Evolutionary conservation across 768 basidiomycete genomes (phyloP).

Genomic region (Coprinellus micaceus): DNA sequence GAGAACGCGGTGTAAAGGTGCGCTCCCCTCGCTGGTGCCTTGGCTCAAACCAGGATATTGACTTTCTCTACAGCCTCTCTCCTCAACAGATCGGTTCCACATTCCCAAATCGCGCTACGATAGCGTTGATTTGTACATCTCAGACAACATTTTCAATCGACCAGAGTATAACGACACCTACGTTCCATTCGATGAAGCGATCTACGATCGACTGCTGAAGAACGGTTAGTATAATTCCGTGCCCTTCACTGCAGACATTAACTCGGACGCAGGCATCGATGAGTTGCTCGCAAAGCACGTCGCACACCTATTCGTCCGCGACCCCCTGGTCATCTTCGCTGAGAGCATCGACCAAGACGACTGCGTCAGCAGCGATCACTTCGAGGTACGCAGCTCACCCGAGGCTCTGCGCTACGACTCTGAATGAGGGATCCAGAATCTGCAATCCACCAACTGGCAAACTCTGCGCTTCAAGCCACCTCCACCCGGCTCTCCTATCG

Average conservation of each 20-base stretch:
- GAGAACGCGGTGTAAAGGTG: slow-evolving; percentile 88
- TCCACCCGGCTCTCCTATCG: slow-evolving; percentile 86
- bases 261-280: slow-evolving; percentile 63
- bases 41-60: not conserved
- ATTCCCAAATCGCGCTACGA: slow-evolving; percentile 98
- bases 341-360: slow-evolving; percentile 95
- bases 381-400: slow-evolving; percentile 59
- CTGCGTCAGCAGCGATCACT: slow-evolving; percentile 83
- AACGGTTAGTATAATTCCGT: slow-evolving; percentile 55
- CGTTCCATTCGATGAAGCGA: slow-evolving; percentile 71
- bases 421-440: slow-evolving; percentile 57
- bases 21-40: slow-evolving; percentile 1
- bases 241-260: not conserved
- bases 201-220: slow-evolving; percentile 67
- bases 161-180: slow-evolving; percentile 92
- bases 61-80: slow-evolving; percentile 47
- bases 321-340: slow-evolving; percentile 92
- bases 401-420: not conserved
- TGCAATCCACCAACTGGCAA: slow-evolving; percentile 99
- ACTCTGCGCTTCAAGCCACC: slow-evolving; percentile 98
- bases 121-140: slow-evolving; percentile 92
- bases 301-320: slow-evolving; percentile 94
- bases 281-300: slow-evolving; percentile 85
- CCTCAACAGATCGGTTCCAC: slow-evolving; percentile 66
- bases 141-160: slow-evolving; percentile 79